Percentiles rank a stretch among this genome's conserved stretches.
Conservation (phyloP, 345 rosid species). For the Salix caprea region DNA sequence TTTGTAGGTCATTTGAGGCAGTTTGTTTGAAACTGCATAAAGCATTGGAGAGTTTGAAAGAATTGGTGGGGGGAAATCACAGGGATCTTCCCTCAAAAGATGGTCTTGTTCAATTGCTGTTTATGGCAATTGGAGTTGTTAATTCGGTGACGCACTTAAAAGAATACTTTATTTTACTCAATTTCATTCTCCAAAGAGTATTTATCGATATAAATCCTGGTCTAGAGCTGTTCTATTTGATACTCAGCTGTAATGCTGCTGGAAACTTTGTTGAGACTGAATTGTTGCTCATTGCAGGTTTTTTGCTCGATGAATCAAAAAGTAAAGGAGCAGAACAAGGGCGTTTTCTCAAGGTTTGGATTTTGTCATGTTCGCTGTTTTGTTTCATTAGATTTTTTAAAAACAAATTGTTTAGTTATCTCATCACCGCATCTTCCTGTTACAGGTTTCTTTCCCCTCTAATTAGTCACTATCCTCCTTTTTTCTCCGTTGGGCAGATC, state of each 20-base stretch:
- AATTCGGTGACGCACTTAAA: conserved; percentile 46
- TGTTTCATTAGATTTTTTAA: not conserved
- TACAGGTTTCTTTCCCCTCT: conserved; percentile 61
- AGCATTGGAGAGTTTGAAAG: conserved; percentile 60
- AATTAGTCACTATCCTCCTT: conserved; percentile 40
- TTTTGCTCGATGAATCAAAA: conserved; percentile 47
- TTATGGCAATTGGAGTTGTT: conserved; percentile 50
- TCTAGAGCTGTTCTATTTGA: not conserved
- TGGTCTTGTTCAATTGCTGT: conserved; percentile 44
- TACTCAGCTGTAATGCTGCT: not conserved
- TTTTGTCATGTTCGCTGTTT: not conserved
- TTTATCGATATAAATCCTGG: not conserved
- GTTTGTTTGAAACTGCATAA: conserved; percentile 53
- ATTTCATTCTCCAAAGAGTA: not conserved
- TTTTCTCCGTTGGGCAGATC: conserved; percentile 48
- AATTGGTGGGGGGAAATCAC: conserved; percentile 32
- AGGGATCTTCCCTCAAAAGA: conserved; percentile 36
- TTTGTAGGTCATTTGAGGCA: conserved; percentile 65
- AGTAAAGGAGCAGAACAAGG: conserved; percentile 51
- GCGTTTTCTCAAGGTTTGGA: conserved; percentile 53
- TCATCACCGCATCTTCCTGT: conserved; percentile 7
- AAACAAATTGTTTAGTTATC: conserved; percentile 3
- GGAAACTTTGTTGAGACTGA: not conserved
- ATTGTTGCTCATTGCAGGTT: conserved; percentile 44
- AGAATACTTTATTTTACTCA: not conserved